Evolutionary conservation across 2,329 filamentous ascomycete genomes (phyloP), one percentile per base, ranked within the genome.

Genomic region (Talaromyces sp.): DNA sequence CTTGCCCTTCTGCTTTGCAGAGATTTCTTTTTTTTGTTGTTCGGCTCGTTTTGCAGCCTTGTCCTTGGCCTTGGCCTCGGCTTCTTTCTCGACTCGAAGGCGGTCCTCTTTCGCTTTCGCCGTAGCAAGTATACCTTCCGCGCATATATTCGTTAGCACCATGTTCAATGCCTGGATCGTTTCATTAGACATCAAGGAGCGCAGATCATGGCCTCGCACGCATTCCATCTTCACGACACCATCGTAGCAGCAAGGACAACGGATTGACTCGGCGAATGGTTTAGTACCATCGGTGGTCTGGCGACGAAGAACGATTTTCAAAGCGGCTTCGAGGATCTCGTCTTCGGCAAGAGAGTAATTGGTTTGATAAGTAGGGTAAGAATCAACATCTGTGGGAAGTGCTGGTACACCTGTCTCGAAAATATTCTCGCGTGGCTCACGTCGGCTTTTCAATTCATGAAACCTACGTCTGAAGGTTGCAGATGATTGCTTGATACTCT

Each of bases 201-300:
- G 16, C 10, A 65, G 4, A 43, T 65, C 52, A 41, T 65, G 64
- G 22, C 60, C 60, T 45, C 33, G 13, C 10, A 33, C 41, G 35
- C 64, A 65, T 52, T 45, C 37, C 41, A 60, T 41, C 39, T 45
- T 47, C 59, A 65, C 37, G 24, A 33, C 22, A 33, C 27, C 60
- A 10, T 31, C 27, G 27, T 31, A 35, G 41, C 64, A 65, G 37
- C 60, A 62, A 24, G 64, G 64, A 62, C 64, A 65, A 59, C 58
- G 59, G 14, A 62, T 7, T 22, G 50, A 22, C 9, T 41, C 19
- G 50, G 39, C 50, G 7, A 10, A 3, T 7, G 27, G 13, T 13
- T 58, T 33, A 35, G 45, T 24, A 33, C 22, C 19, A 16, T 58
- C 52, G 43, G 22, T 54, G 8, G 43, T 22, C 50, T 62, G 41